A percentile compares a stretch with the other conserved stretches of the same genome.
Evolutionary conservation across 73 alveolate species (phyloP).

Genomic region (Paramecium pentaurelia): DNA sequence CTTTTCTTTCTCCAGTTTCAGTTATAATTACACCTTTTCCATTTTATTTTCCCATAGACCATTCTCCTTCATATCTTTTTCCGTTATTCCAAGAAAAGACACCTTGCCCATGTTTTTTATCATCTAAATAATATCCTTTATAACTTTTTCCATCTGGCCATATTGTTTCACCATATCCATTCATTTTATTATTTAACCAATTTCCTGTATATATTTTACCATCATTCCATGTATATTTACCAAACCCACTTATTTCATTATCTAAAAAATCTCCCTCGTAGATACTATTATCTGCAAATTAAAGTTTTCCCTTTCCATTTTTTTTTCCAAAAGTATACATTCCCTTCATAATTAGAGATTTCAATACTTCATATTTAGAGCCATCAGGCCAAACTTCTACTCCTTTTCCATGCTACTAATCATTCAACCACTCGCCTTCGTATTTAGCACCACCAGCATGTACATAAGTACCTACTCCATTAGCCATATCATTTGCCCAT

Average conservation of each 20-base stretch:
- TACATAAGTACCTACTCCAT: constrained; percentile 77
- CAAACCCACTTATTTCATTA: constrained; percentile 73
- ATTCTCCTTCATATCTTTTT: constrained; percentile 80
- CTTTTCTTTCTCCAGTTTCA: not conserved
- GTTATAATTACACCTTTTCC: constrained; percentile 67
- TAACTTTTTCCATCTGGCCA: constrained; percentile 81
- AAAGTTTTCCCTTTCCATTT: constrained; percentile 72
- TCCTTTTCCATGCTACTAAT: constrained; percentile 83
- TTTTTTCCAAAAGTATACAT: constrained; percentile 68
- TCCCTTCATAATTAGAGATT: constrained; percentile 31
- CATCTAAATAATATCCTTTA: constrained; percentile 69
- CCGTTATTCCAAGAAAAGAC: constrained; percentile 68
- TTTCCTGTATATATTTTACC: constrained; percentile 71
- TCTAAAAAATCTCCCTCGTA: constrained; percentile 73
- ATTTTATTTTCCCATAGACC: constrained; percentile 76
- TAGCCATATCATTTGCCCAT: constrained; percentile 69
- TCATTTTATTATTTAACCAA: constrained; percentile 72
- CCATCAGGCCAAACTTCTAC: constrained; percentile 81
- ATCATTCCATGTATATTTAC: constrained; percentile 72
- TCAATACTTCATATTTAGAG: constrained; percentile 58
- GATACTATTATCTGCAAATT: constrained; percentile 71
- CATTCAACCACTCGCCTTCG: constrained; percentile 84
- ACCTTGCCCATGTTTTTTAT: constrained; percentile 76
- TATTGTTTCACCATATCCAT: constrained; percentile 72
- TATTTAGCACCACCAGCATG: constrained; percentile 75